Percentiles rank a stretch among this genome's conserved stretches.
Evolutionary conservation across 2,329 filamentous ascomycete genomes (phyloP).

Genomic region (Fusarium aywerte): DNA sequence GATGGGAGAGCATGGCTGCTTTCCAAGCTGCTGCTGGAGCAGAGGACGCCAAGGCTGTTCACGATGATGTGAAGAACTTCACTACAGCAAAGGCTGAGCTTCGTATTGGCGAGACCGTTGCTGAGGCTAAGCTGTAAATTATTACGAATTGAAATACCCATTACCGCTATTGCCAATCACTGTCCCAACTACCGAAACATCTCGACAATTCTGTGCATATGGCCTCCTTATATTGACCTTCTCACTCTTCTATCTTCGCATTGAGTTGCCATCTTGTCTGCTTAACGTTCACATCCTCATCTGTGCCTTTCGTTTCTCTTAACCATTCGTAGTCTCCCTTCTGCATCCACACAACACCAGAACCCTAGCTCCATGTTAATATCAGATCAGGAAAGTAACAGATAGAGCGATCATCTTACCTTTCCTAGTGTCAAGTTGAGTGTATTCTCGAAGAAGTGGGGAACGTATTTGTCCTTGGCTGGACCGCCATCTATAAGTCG

Average conservation of each 20-base stretch:
- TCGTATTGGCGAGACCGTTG: conserved; percentile 1
- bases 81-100: neutral
- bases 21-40: conserved; percentile 13
- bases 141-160: fast-evolving
- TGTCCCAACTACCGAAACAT: too few relatives aligned
- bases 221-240: fast-evolving
- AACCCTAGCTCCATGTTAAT: neutral
- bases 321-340: conserved; percentile 18
- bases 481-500: neutral
- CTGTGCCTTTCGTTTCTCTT: neutral
- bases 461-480: neutral
- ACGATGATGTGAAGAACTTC: conserved; percentile 18
- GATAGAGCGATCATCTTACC: neutral
- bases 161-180: neutral
- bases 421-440: conserved; percentile 23
- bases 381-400: fast-evolving
- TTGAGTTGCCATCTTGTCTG: conserved; percentile 14
- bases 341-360: neutral
- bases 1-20: conserved; percentile 15
- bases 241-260: neutral
- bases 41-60: conserved; percentile 8
- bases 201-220: fast-evolving
- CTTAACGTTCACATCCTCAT: conserved; percentile 9
- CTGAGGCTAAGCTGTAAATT: neutral
- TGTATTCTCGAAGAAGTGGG: conserved; percentile 12